A percentile compares a stretch with the other conserved stretches of the same genome.
These are phyloP conservation scores for Cladorrhinum samala DNA, from an alignment of 495 filamentous ascomycete genomes.

Conservation along the genomic window DNA sequence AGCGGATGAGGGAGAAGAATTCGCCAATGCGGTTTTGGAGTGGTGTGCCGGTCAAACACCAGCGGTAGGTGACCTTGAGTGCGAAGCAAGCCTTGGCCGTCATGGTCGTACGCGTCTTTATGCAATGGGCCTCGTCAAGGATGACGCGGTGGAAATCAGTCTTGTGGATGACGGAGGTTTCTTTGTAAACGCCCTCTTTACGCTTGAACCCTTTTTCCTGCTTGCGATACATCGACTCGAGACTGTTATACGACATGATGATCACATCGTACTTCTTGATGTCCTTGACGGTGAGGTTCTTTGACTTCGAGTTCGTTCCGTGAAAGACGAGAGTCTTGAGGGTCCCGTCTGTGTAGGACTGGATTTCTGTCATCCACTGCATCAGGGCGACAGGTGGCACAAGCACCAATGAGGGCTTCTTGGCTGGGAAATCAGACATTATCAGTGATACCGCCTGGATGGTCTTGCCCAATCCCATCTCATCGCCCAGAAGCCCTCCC, in stretches of 20 bases:
- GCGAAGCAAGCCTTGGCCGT: constrained; percentile 94
- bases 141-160: constrained; percentile 87
- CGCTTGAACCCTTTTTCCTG: constrained; percentile 87
- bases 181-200: constrained; percentile 60
- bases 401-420: constrained; percentile 75
- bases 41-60: constrained; percentile 92
- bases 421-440: constrained; percentile 91
- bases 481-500: constrained; percentile 86
- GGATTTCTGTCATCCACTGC: constrained; percentile 94
- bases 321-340: constrained; percentile 87
- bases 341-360: constrained; percentile 81
- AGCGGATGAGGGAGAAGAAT: constrained; percentile 90
- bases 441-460: constrained; percentile 95
- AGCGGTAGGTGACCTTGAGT: constrained; percentile 76
- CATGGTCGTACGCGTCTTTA: constrained; percentile 83
- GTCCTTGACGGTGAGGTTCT: constrained; percentile 63
- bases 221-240: constrained; percentile 87
- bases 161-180: constrained; percentile 80
- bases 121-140: constrained; percentile 93
- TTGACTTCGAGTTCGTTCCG: constrained; percentile 75
- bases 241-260: constrained; percentile 90
- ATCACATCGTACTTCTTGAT: constrained; percentile 82
- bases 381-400: constrained; percentile 93
- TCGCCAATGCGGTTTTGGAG: constrained; percentile 96
- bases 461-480: constrained; percentile 98